Conservation (phyloP, 768 basidiomycete genomes). For the Boletus huronensis region DNA sequence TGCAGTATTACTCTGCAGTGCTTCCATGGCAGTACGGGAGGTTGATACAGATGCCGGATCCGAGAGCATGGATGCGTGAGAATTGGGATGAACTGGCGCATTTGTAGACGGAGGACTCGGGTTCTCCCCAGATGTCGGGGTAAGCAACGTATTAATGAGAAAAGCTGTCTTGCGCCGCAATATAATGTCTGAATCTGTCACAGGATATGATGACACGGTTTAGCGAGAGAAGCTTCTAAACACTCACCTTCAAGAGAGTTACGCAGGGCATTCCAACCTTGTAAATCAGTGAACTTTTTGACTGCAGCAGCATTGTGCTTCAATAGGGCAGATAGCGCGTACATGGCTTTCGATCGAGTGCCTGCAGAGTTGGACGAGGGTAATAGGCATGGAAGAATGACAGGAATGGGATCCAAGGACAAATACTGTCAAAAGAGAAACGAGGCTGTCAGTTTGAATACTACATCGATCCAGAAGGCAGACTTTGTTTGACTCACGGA, state of each 20-base stretch:
- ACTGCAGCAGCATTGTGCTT: constrained; percentile 77
- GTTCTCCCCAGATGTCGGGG: constrained; percentile 37
- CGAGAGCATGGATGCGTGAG: constrained; percentile 60
- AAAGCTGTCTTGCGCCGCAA: constrained; percentile 80
- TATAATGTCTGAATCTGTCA: constrained; percentile 67
- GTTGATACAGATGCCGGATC: constrained; percentile 54
- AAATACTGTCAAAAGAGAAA: constrained; percentile 46
- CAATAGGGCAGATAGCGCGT: constrained; percentile 71
- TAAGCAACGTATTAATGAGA: constrained; percentile 67
- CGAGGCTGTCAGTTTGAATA: neutral
- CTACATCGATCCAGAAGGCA: neutral
- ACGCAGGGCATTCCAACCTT: constrained; percentile 64
- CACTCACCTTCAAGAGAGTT: constrained; percentile 56
- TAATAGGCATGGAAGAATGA: constrained; percentile 58
- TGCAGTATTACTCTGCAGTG: constrained; percentile 39
- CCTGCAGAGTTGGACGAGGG: constrained; percentile 50
- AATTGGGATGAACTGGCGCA: constrained; percentile 61
- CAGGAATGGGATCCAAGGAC: constrained; percentile 59
- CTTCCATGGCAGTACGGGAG: constrained; percentile 43
- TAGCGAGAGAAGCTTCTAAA: neutral
- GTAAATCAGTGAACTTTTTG: constrained; percentile 41
- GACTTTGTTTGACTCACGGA: constrained; percentile 46
- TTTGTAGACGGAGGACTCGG: constrained; percentile 17
- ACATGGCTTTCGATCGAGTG: constrained; percentile 76
- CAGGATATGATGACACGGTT: neutral